phyloP scores from a whole-genome alignment of 805 yeast species.

The Candida tibetensis region DNA sequence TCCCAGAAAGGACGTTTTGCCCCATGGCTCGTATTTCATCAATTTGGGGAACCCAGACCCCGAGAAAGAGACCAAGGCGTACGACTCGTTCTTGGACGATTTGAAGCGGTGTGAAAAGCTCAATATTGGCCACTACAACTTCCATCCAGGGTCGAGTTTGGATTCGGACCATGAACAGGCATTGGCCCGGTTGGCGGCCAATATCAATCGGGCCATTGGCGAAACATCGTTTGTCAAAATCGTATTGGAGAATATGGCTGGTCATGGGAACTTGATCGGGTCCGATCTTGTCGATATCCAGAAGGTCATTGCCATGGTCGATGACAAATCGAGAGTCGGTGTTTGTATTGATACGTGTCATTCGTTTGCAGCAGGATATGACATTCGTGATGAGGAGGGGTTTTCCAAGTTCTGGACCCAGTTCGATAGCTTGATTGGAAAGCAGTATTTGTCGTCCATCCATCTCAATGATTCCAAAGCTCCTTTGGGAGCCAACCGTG shows the following conservation, averaged over 20 bases:
- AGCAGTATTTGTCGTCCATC: conserved; percentile 69
- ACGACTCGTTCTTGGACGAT: conserved; percentile 80
- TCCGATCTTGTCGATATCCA: conserved; percentile 72
- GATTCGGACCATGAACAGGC: conserved; percentile 65
- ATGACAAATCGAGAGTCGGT: conserved; percentile 82
- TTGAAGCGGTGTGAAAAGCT: conserved; percentile 81
- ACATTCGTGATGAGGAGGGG: conserved; percentile 57
- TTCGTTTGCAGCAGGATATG: conserved; percentile 95
- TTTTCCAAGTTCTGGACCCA: conserved; percentile 70
- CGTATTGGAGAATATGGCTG: conserved; percentile 97
- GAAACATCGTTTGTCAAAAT: conserved; percentile 79
- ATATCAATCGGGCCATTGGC: conserved; percentile 73
- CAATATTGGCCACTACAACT: conserved; percentile 81
- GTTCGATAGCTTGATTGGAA: conserved; percentile 74
- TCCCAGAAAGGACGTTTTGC: conserved; percentile 75
- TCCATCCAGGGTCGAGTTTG: conserved; percentile 90
- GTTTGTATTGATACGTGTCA: conserved; percentile 97
- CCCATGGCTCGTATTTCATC: conserved; percentile 94
- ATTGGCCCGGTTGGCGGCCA: conserved; percentile 65
- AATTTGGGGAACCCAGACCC: conserved; percentile 88
- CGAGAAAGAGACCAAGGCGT: conserved; percentile 74
- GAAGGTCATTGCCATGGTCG: conserved; percentile 72
- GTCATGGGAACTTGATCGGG: conserved; percentile 90
- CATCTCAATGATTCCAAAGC: conserved; percentile 96
- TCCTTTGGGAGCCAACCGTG: conserved; percentile 85